Evolutionary conservation across 768 basidiomycete genomes (phyloP).

Genomic region (Boletus reticuloceps): DNA sequence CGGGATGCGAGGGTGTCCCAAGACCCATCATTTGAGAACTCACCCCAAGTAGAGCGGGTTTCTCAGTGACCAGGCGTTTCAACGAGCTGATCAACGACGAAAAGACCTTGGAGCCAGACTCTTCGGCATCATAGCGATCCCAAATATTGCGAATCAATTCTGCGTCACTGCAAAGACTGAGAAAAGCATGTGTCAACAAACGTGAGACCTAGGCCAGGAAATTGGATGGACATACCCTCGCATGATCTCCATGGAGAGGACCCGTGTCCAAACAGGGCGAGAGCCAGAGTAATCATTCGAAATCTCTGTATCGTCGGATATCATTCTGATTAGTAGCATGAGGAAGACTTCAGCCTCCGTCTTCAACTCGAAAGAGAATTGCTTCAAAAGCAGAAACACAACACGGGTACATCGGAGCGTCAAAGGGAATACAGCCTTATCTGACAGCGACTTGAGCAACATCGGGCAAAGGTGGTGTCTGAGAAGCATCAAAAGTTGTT

Average conservation of each 20-base stretch:
- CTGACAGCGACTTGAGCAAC: conserved; percentile 81
- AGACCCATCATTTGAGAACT: conserved; percentile 79
- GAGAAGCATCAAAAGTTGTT: conserved; percentile 82
- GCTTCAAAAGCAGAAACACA: conserved; percentile 89
- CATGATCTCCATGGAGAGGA: conserved; percentile 90
- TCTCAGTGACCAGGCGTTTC: conserved; percentile 86
- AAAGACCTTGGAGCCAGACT: conserved; percentile 68
- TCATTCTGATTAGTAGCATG: conserved; percentile 63
- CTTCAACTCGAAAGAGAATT: conserved; percentile 77
- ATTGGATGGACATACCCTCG: conserved; percentile 54
- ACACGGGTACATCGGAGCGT: conserved; percentile 91
- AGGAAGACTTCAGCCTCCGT: conserved; percentile 88
- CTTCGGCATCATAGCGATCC: conserved; percentile 67
- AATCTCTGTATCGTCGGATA: conserved; percentile 49
- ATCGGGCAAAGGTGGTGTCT: conserved; percentile 89
- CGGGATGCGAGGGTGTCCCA: conserved; percentile 47
- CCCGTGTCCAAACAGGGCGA: conserved; percentile 83
- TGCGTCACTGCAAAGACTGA: conserved; percentile 73
- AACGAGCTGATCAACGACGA: conserved; percentile 76
- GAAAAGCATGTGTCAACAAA: conserved; percentile 1
- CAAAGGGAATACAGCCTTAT: conserved; percentile 80
- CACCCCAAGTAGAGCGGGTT: conserved; percentile 79
- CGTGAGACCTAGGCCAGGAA: not conserved
- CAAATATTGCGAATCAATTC: conserved; percentile 79
- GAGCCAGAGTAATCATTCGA: conserved; percentile 24